Evolutionary conservation across 2,329 filamentous ascomycete genomes (phyloP).

Genomic region (Fusarium sublunatum): DNA sequence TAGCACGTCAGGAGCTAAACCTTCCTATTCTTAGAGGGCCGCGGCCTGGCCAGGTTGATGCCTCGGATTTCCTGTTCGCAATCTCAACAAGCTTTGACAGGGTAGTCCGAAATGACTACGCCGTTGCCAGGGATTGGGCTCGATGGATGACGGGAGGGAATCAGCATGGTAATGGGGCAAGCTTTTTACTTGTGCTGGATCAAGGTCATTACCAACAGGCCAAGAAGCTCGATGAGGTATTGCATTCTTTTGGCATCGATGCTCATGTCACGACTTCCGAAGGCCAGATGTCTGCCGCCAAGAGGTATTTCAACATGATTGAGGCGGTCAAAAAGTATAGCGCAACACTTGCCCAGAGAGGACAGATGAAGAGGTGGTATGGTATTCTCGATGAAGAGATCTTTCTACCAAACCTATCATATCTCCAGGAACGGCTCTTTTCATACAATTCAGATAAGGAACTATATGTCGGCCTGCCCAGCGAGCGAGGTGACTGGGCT

Average conservation of each 20-base stretch:
- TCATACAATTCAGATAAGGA: conserved; percentile 49
- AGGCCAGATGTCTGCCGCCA: conserved; percentile 48
- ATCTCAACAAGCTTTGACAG: conserved; percentile 58
- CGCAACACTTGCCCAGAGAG: conserved; percentile 51
- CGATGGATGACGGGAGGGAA: conserved; percentile 59
- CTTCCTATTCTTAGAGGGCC: conserved; percentile 50
- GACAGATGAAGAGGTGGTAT: conserved; percentile 55
- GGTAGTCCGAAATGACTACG: conserved; percentile 53
- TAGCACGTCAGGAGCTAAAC: conserved; percentile 48
- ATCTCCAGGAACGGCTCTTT: conserved; percentile 54
- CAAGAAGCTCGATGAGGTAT: conserved; percentile 44
- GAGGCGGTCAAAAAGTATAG: conserved; percentile 50
- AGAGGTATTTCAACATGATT: conserved; percentile 55
- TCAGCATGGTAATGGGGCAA: conserved; percentile 57
- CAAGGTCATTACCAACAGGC: conserved; percentile 51
- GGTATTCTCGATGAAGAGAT: conserved; percentile 60
- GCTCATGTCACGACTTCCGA: conserved; percentile 51
- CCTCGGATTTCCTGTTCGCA: conserved; percentile 57
- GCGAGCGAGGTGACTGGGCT: conserved; percentile 58
- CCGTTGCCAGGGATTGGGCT: conserved; percentile 57
- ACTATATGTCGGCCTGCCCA: conserved; percentile 58
- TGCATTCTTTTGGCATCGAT: conserved; percentile 55
- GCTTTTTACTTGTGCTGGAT: conserved; percentile 56
- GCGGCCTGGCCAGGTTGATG: conserved; percentile 51
- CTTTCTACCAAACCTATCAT: conserved; percentile 58